These are phyloP conservation scores for Aspergillus tubingensis DNA, from an alignment of 2,329 filamentous ascomycete genomes.

Conservation along the genomic window DNA sequence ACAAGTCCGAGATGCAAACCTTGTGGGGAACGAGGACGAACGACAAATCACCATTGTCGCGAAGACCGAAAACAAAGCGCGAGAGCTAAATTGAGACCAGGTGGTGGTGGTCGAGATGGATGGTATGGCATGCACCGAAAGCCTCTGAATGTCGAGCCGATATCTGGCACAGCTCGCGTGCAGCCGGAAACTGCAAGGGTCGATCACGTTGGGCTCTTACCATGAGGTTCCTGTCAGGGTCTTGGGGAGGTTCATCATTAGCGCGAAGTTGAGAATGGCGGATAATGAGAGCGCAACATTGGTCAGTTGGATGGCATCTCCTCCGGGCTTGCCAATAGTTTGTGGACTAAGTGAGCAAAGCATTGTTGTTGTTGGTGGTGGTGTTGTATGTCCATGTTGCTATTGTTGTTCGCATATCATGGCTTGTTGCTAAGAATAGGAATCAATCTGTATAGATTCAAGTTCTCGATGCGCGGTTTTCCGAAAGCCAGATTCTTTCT, in stretches of 20 bases:
- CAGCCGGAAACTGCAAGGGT: not conserved
- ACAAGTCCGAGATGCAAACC: not conserved
- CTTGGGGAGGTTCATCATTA: not conserved
- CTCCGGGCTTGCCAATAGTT: no score
- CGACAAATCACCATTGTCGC: not conserved
- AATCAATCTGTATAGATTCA: no score
- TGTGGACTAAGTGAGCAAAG: no score
- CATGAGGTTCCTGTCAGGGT: not conserved
- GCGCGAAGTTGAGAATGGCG: conserved; percentile 1
- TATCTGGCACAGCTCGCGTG: not conserved
- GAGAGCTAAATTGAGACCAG: not conserved
- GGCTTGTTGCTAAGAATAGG: no score
- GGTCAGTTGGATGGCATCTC: not conserved
- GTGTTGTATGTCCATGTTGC: no score
- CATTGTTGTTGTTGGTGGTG: no score
- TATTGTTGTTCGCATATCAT: no score
- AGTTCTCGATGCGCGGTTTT: no score
- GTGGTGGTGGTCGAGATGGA: not conserved
- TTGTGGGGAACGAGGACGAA: not conserved
- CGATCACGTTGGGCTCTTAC: not conserved
- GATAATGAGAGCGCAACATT: not conserved
- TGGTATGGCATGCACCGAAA: not conserved
- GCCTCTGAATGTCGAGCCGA: not conserved
- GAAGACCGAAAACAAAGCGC: not conserved
- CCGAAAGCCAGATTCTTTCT: no score